Conservation (phyloP, 108 stramenopile species). For the Pelagomonas calceolata region DNA sequence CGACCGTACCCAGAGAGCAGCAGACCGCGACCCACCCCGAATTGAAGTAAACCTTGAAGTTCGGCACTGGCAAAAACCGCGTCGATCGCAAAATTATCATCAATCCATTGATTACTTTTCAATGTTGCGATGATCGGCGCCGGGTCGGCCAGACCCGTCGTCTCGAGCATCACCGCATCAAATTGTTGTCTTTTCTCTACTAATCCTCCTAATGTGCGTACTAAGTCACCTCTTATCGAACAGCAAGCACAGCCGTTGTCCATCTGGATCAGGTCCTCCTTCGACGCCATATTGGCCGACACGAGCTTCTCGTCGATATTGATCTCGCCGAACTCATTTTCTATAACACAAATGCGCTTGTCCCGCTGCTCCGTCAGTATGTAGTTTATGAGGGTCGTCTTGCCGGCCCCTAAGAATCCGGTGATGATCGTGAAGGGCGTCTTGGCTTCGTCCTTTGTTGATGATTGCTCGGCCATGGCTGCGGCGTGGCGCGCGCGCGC, state of each 20-base stretch:
- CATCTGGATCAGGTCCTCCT: conserved; percentile 95
- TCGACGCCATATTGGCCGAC: conserved; percentile 63
- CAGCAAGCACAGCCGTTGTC: conserved; percentile 99
- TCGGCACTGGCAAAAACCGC: too few relatives aligned
- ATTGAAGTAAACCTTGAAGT: too few relatives aligned
- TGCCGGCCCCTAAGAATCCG: conserved; percentile 71
- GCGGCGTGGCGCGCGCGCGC: too few relatives aligned
- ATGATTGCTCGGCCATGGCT: too few relatives aligned
- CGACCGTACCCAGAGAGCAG: too few relatives aligned
- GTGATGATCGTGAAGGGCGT: conserved; percentile 39
- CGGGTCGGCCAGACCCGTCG: conserved; percentile 85
- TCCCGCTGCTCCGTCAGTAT: conserved; percentile 82
- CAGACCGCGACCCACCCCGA: too few relatives aligned
- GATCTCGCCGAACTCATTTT: conserved; percentile 95
- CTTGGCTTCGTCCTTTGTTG: too few relatives aligned
- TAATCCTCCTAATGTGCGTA: conserved; percentile 79
- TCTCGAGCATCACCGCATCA: conserved; percentile 86
- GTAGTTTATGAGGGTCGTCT: conserved; percentile 97
- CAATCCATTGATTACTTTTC: conserved; percentile 77
- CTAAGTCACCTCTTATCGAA: conserved; percentile 91
- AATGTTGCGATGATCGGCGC: conserved; percentile 94
- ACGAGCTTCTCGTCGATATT: conserved; percentile 15
- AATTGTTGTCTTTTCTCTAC: conserved; percentile 74
- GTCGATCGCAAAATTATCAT: conserved; percentile 70
- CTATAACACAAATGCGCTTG: conserved; percentile 70